A percentile compares a stretch with the other conserved stretches of the same genome.
phyloP scores from a whole-genome alignment of 2,329 filamentous ascomycete species.

The Alternaria burnsii region DNA sequence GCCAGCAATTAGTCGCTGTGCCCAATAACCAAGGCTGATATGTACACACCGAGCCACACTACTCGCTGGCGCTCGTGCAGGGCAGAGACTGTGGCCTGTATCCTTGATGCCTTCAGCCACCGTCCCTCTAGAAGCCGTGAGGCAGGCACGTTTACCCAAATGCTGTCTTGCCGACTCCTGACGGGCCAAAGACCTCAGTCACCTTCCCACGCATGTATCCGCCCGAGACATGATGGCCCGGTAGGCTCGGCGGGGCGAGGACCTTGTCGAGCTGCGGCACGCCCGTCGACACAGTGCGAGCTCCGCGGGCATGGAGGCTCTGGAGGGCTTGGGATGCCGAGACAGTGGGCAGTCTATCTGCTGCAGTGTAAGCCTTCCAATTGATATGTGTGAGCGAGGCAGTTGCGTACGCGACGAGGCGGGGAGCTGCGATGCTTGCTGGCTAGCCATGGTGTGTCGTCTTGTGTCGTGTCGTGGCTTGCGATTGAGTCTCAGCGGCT shows the following conservation, averaged over 20 bases:
- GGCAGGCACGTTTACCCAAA: constrained; percentile 69
- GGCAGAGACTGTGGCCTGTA: constrained; percentile 73
- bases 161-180: constrained; percentile 84
- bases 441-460: constrained; percentile 41
- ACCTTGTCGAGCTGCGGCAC: constrained; percentile 58
- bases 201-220: constrained; percentile 80
- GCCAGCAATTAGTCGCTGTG: constrained; percentile 39
- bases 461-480: constrained; percentile 20
- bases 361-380: constrained; percentile 24
- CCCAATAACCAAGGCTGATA: constrained; percentile 5
- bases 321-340: constrained; percentile 77
- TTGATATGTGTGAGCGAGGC: not conserved
- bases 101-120: constrained; percentile 59
- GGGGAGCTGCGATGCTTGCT: constrained; percentile 36
- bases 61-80: constrained; percentile 69
- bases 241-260: constrained; percentile 40
- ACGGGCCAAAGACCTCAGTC: constrained; percentile 87
- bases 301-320: constrained; percentile 62
- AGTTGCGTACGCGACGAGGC: constrained; percentile 51
- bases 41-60: constrained; percentile 80
- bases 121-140: constrained; percentile 20
- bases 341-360: constrained; percentile 79
- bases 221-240: constrained; percentile 33
- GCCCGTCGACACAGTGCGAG: constrained; percentile 59
- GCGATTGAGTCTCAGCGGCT: constrained; percentile 10